phyloP scores from a whole-genome alignment of 352 stramenopile genomes.

The Aphanomyces euteiches region DNA sequence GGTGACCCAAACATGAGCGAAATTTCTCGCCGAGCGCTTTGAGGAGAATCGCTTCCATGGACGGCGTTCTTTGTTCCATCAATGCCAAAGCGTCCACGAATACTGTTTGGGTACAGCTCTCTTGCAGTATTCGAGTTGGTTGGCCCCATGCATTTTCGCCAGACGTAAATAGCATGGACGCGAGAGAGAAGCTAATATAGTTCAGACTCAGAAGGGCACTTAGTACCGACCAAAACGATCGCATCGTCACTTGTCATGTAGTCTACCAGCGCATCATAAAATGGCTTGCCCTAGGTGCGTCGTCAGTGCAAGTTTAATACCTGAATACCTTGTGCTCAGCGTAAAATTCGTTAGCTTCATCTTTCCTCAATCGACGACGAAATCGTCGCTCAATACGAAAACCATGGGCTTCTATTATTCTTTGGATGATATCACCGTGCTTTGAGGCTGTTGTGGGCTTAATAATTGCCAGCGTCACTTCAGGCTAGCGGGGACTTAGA shows the following conservation, averaged over 20 bases:
- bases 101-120: conserved; percentile 45
- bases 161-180: conserved; percentile 51
- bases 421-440: conserved; percentile 36
- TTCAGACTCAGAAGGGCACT: conserved; percentile 17
- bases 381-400: conserved; percentile 49
- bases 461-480: conserved; percentile 55
- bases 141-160: conserved; percentile 70
- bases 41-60: conserved; percentile 65
- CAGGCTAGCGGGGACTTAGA: conserved; percentile 13
- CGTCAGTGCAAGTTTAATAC: no score
- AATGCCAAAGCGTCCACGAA: conserved; percentile 74
- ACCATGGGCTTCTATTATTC: conserved; percentile 42
- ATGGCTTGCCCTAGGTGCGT: conserved; percentile 40
- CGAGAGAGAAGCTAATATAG: conserved; percentile 9
- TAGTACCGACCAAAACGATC: conserved; percentile 40
- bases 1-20: conserved; percentile 60
- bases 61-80: conserved; percentile 77
- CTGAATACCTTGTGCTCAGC: conserved; percentile 41
- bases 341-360: conserved; percentile 59
- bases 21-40: conserved; percentile 61
- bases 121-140: conserved; percentile 61
- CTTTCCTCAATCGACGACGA: conserved; percentile 39
- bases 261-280: conserved; percentile 50
- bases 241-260: conserved; percentile 75
- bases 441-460: conserved; percentile 54